Evolutionary conservation across 371 early-diverging fungal species (phyloP).

Genomic region (Mortierella sp.): DNA sequence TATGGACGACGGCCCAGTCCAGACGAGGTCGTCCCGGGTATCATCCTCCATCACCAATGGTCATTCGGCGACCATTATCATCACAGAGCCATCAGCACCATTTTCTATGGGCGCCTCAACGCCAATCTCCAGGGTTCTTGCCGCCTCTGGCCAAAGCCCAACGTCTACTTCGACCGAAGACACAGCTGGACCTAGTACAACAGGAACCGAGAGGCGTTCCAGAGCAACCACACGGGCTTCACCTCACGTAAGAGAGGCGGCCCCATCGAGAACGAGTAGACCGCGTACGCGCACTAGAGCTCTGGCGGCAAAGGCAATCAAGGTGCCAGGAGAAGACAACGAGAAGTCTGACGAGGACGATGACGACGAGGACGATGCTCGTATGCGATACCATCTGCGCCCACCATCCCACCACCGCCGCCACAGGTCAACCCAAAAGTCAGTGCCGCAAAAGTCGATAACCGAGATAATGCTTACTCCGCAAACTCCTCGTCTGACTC

Average conservation of each 20-base stretch:
- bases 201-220: slow-evolving; percentile 26
- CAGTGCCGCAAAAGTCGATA: background rate
- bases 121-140: slow-evolving; percentile 15
- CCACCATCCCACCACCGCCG: slow-evolving; percentile 46
- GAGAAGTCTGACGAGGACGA: slow-evolving; percentile 51
- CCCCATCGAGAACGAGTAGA: slow-evolving; percentile 28
- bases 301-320: slow-evolving; percentile 31
- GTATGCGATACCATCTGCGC: slow-evolving; percentile 43
- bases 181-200: background rate
- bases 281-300: slow-evolving; percentile 38
- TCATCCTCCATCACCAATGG: slow-evolving; percentile 12
- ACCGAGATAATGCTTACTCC: slow-evolving; percentile 12
- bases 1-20: slow-evolving; percentile 28
- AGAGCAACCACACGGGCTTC: slow-evolving; percentile 41
- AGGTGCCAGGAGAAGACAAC: slow-evolving; percentile 31
- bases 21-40: slow-evolving; percentile 44
- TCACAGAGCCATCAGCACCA: slow-evolving; percentile 16
- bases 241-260: slow-evolving; percentile 42
- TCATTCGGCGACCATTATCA: slow-evolving; percentile 20
- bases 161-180: slow-evolving; percentile 34
- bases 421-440: slow-evolving; percentile 32
- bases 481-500: slow-evolving; percentile 45
- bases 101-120: background rate
- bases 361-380: slow-evolving; percentile 42
- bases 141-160: slow-evolving; percentile 24